These are phyloP conservation scores for Fusarium torreyae DNA, from an alignment of 2,329 filamentous ascomycete species.

Conservation along the genomic window DNA sequence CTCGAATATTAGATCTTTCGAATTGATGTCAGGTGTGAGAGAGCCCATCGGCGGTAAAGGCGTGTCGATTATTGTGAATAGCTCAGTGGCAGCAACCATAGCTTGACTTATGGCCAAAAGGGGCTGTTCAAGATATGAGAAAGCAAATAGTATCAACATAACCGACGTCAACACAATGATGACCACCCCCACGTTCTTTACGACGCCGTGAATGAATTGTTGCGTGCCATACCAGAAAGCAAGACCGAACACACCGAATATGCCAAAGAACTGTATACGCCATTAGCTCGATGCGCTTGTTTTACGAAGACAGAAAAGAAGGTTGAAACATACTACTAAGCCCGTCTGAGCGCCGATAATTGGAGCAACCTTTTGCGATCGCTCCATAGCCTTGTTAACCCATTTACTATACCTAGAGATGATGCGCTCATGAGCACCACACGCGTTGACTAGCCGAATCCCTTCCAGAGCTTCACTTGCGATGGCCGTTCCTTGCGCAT, in stretches of 20 bases:
- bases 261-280: conserved; percentile 48
- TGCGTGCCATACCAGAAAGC: conserved; percentile 62
- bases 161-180: conserved; percentile 56
- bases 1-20: conserved; percentile 64
- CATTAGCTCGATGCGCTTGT: conserved; percentile 8
- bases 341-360: conserved; percentile 26
- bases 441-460: conserved; percentile 60
- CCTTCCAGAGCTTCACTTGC: conserved; percentile 60
- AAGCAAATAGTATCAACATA: conserved; percentile 55
- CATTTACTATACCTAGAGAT: conserved; percentile 55
- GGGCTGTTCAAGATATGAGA: conserved; percentile 57
- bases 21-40: conserved; percentile 43
- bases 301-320: not conserved
- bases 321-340: conserved; percentile 26
- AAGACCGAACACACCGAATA: conserved; percentile 56
- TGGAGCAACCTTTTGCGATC: conserved; percentile 53
- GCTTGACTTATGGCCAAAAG: conserved; percentile 54
- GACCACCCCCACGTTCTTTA: conserved; percentile 56
- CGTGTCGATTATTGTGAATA: conserved; percentile 49
- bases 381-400: conserved; percentile 55
- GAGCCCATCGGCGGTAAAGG: conserved; percentile 34
- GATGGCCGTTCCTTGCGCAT: conserved; percentile 57
- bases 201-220: conserved; percentile 52
- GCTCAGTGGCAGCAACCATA: conserved; percentile 46
- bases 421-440: conserved; percentile 58